phyloP scores from a whole-genome alignment of 495 filamentous ascomycete species.

The Jackrogersella minutella region DNA sequence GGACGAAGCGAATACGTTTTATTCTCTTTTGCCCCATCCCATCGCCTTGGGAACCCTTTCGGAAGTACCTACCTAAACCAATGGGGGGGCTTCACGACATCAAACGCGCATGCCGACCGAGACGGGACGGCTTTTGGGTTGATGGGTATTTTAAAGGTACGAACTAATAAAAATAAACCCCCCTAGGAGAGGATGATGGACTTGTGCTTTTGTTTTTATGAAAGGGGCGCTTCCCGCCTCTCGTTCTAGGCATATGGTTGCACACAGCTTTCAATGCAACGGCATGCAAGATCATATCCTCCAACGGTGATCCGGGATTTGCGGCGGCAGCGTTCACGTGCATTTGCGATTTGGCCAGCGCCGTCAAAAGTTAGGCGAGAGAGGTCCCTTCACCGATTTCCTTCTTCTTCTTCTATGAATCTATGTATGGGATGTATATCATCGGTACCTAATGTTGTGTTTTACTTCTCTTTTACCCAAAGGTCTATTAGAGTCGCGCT shows the following conservation, averaged over 20 bases:
- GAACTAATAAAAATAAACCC: conserved; percentile 15
- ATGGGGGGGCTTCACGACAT: conserved; percentile 16
- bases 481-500: conserved; percentile 3
- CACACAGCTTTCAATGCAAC: conserved; percentile 24
- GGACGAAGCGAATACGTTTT: conserved; percentile 16
- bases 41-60: too few relatives aligned
- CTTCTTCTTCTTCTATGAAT: too few relatives aligned
- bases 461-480: conserved; percentile 1
- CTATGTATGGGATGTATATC: too few relatives aligned
- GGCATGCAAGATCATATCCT: conserved; percentile 28
- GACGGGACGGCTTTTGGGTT: background rate
- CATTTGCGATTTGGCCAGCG: conserved; percentile 28
- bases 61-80: conserved; percentile 39
- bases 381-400: conserved; percentile 20
- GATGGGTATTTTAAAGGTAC: conserved; percentile 1
- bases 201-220: too few relatives aligned
- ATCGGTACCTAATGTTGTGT: too few relatives aligned
- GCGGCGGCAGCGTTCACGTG: conserved; percentile 36
- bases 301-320: conserved; percentile 26
- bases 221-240: conserved; percentile 15
- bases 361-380: too few relatives aligned
- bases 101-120: background rate
- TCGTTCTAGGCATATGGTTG: background rate
- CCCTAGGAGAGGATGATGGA: too few relatives aligned
- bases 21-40: too few relatives aligned